Evolutionary conservation across 805 yeast species (phyloP), one percentile per base, ranked within the genome.

Genomic region (Yamadazyma phyllophila): DNA sequence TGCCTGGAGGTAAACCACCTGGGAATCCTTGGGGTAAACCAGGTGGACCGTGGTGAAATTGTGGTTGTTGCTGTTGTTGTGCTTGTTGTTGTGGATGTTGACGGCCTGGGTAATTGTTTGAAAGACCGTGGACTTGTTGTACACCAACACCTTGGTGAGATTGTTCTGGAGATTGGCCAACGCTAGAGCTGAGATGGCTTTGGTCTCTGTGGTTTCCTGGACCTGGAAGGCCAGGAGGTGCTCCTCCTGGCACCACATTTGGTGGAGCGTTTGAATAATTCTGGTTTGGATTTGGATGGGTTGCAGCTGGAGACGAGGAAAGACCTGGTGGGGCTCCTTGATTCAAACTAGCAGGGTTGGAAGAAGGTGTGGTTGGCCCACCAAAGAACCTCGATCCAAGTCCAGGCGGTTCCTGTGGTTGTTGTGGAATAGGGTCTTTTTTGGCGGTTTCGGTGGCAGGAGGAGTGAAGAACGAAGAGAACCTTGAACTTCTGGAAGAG

Each of bases 391-490:
- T 46, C 9, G 57, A 54, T 13, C 44, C 39, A 10, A 35, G 41
- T 39, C 45, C 46, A 20, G 24, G 24, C 3, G 24, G 24, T 6
- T 20, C 24, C 24, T 20, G 24, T 6, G 3, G 24, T 13, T 27
- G 41, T 17, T 36, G 32, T n/a, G 34, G 14, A 13, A 5, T 4
- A 16, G 34, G 27, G 38, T 15, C 30, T 17, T 8, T 39, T 11
- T 36, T 35, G 12, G 45, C 17, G 24, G 24, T 20, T 20, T 3
- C 24, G 6, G 24, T 3, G 6, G 6, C 24, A 7, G 36, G 45
- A 13, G 41, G 42, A 8, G 43, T 33, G 36, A 68, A 68, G 40
- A 67, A 68, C 4, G 71, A 65, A 6, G 71, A 67, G 46, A 68
- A 67, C 44, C 68, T 53, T 6, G 71, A 66, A 47, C 72, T 65